phyloP scores from a whole-genome alignment of 192 early-diverging fungal genomes.

The Globomyces pollinis-pini region DNA sequence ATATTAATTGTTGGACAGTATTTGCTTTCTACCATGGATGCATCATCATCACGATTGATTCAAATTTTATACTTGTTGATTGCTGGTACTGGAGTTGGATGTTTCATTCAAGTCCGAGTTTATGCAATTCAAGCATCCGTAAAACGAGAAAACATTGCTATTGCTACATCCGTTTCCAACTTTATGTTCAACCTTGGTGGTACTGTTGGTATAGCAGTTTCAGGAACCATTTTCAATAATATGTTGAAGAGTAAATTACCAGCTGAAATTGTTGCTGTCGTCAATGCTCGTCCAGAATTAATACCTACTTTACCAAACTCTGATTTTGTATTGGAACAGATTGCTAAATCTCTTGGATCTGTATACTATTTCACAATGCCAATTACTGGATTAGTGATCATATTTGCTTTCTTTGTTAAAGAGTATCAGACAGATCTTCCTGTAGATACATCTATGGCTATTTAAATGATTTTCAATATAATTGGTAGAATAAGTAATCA shows the following conservation, averaged over 20 bases:
- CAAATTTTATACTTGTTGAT: conserved; percentile 20
- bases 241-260: conserved; percentile 2
- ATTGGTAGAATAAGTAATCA: too few species aligned
- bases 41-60: background rate
- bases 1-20: conserved; percentile 42
- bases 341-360: conserved; percentile 10
- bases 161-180: conserved; percentile 16
- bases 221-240: conserved; percentile 26
- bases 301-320: too few species aligned
- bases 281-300: too few species aligned
- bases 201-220: conserved; percentile 11
- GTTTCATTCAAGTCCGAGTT: conserved; percentile 14
- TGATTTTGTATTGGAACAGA: too few species aligned
- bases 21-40: conserved; percentile 59
- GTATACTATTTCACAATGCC: conserved; percentile 15
- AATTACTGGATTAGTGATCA: too few species aligned
- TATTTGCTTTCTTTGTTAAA: too few species aligned
- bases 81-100: conserved; percentile 20
- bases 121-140: conserved; percentile 22
- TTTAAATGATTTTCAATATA: too few species aligned
- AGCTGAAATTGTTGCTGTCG: background rate
- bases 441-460: too few species aligned
- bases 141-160: conserved; percentile 14
- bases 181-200: conserved; percentile 25
- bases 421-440: too few species aligned